Evolutionary conservation across 1,139 yeast species (phyloP), one percentile per base, ranked within the genome.

Genomic region (Sugiyamaella neomexicana): DNA sequence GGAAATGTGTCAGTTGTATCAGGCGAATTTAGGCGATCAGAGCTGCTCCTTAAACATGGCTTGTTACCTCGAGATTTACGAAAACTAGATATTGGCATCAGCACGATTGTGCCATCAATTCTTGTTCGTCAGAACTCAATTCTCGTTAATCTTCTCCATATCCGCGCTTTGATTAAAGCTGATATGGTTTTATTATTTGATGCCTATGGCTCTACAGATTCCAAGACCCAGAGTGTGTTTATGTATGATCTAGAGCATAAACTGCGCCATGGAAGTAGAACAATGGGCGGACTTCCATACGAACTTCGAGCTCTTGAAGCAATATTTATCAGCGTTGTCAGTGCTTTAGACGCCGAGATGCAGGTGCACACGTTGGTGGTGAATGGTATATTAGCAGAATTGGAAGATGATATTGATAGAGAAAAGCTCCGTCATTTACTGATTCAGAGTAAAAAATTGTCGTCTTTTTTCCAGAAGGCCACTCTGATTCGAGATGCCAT

Each of bases 221-320:
- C 84, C 10, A 75, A 75, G 55, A 82, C 85, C 55, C 77, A 93
- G 58, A 89, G 95, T 12, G 78, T 89, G 31, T 86, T 95, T 66
- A 84, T 93, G 78, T 87, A 89, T 66, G 97, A 89, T 68, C 73
- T 95, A 55, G 95, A 89, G 62, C 83, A 87, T 62, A 89, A 89
- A 68, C 75, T 95, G 55, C 83, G 84, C 69, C 66, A 66, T 68
- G 71, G 73, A 16, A 59, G 67, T 16, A 53, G 58, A 39, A 67
- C 64, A 51, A 68, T 71, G 74, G 74, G 75, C 10, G 70, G 73
- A 4, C 64, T 70, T 42, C 72, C 76, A 1, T 95, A 88, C 70
- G 99, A 95, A 67, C 86, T 91, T 69, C 77, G 95, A 46, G 99
- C 97, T 0, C 71, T 95, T 46, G 99, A 95, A 67, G 83, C 95